These are phyloP conservation scores for Tremellales sp. DNA, from an alignment of 1,284 basidiomycete genomes.

Conservation along the genomic window DNA sequence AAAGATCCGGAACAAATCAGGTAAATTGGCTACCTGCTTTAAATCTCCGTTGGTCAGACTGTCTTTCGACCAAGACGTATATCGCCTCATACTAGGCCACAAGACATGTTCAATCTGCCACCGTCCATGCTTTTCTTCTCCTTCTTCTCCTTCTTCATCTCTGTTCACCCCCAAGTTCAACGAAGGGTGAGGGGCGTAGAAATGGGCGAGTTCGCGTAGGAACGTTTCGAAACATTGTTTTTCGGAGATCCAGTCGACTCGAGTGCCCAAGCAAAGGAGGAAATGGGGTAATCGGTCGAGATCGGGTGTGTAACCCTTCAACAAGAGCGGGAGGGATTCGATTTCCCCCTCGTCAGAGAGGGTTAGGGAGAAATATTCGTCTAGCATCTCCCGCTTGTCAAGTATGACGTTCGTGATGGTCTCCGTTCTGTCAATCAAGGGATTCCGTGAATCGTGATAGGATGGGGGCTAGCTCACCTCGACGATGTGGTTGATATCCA, in stretches of 20 bases:
- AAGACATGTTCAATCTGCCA: constrained; percentile 87
- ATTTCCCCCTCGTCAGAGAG: constrained; percentile 65
- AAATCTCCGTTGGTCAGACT: constrained; percentile 59
- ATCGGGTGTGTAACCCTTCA: constrained; percentile 79
- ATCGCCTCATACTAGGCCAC: constrained; percentile 74
- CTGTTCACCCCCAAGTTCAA: constrained; percentile 14
- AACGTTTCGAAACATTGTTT: constrained; percentile 79
- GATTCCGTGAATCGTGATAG: not conserved
- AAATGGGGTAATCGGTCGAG: constrained; percentile 80
- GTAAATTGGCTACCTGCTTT: constrained; percentile 77
- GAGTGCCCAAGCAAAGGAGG: constrained; percentile 77
- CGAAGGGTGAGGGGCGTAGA: constrained; percentile 67
- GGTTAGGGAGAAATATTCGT: constrained; percentile 83
- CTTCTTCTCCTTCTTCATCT: constrained; percentile 4
- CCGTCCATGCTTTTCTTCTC: constrained; percentile 52
- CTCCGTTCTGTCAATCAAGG: not conserved
- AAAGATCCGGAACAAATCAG: constrained; percentile 84
- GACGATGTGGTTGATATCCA: constrained; percentile 56
- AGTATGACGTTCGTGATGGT: constrained; percentile 37
- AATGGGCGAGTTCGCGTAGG: constrained; percentile 82
- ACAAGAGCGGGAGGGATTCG: constrained; percentile 71
- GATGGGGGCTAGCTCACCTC: constrained; percentile 55
- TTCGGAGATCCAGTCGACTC: constrained; percentile 86
- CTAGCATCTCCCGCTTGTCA: constrained; percentile 72
- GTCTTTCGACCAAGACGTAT: constrained; percentile 62